Percentiles rank a stretch among this genome's conserved stretches.
Conservation (phyloP, 2,329 filamentous ascomycete genomes). For the Xylariaceae sp. region DNA sequence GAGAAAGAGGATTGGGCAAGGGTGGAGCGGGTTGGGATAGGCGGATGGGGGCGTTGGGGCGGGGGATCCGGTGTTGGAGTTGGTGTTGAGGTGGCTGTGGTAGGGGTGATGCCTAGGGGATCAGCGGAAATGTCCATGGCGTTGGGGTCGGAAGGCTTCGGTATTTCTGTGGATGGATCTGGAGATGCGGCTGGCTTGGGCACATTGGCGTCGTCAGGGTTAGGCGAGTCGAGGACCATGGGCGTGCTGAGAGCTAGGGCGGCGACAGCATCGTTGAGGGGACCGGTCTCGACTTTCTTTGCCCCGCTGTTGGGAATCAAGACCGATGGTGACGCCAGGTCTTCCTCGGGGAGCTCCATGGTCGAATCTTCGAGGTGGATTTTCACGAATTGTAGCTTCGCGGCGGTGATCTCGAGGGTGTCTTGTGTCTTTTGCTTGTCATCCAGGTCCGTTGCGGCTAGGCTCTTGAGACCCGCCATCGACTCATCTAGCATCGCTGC, state of each 20-base stretch:
- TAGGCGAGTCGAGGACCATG: slow-evolving; percentile 12
- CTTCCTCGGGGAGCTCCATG: slow-evolving; percentile 42
- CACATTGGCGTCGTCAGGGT: slow-evolving; percentile 4
- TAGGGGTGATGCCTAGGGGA: slow-evolving; percentile 17
- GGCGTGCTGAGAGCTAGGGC: slow-evolving; percentile 21
- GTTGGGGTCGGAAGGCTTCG: neutral
- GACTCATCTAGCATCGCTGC: slow-evolving; percentile 65
- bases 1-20: slow-evolving; percentile 73
- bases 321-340: slow-evolving; percentile 17
- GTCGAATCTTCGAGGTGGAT: slow-evolving; percentile 56
- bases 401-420: slow-evolving; percentile 53
- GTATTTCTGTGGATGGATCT: neutral
- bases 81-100: slow-evolving; percentile 11
- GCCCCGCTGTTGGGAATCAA: slow-evolving; percentile 2
- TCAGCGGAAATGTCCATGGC: slow-evolving; percentile 10
- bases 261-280: slow-evolving; percentile 21
- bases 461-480: slow-evolving; percentile 56
- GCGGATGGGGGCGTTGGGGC: slow-evolving; percentile 27
- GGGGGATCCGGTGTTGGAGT: slow-evolving; percentile 12
- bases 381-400: slow-evolving; percentile 63
- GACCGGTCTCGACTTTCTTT: slow-evolving; percentile 13
- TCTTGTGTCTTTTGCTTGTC: slow-evolving; percentile 48
- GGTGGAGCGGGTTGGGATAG: slow-evolving; percentile 58
- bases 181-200: slow-evolving; percentile 1
- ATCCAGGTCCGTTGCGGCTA: slow-evolving; percentile 47